phyloP scores from a whole-genome alignment of 73 alveolate species.

The Breviolum minutum region DNA sequence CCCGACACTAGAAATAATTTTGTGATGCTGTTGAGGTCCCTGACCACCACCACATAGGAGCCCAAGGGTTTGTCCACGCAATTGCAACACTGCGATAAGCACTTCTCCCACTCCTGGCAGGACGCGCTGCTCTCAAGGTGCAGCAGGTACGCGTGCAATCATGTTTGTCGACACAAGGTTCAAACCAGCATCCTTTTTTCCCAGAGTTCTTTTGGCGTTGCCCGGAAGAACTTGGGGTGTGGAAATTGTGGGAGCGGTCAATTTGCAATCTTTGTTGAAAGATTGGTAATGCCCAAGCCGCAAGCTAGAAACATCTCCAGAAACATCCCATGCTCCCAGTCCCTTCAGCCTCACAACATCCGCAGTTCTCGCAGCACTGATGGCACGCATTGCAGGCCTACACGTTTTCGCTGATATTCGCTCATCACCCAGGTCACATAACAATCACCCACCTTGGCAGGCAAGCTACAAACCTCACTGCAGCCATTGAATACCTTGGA shows the following conservation, averaged over 20 bases:
- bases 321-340: neutral
- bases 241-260: too few species aligned
- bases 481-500: conserved; percentile 62
- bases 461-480: conserved; percentile 62
- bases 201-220: too few species aligned
- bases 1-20: too few species aligned
- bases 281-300: too few species aligned
- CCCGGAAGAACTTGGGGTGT: too few species aligned
- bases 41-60: neutral
- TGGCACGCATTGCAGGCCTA: conserved; percentile 41
- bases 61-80: conserved; percentile 29
- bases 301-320: too few species aligned
- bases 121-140: too few species aligned
- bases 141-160: neutral
- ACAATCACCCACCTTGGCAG: conserved; percentile 39
- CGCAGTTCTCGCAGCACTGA: conserved; percentile 18
- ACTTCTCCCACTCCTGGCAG: conserved; percentile 25
- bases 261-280: too few species aligned
- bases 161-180: too few species aligned
- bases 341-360: conserved; percentile 14
- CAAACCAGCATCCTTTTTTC: too few species aligned
- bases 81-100: neutral
- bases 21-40: neutral
- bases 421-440: neutral
- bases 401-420: neutral